phyloP scores from a whole-genome alignment of 2,329 filamentous ascomycete species.

The Podosphaera fusca region DNA sequence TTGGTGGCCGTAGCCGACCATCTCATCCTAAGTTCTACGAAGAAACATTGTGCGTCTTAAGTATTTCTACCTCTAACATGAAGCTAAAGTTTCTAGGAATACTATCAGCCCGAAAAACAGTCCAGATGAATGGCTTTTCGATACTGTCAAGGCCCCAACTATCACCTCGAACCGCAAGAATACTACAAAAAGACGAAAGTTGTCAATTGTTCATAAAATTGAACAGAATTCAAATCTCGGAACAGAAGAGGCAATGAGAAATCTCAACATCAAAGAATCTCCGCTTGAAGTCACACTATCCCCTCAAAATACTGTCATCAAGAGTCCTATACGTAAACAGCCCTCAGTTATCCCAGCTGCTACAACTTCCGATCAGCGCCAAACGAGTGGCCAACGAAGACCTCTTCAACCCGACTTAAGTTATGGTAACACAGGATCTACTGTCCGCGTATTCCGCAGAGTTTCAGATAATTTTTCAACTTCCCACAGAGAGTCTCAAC shows the following conservation, averaged over 20 bases:
- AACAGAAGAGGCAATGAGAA: constrained; percentile 35
- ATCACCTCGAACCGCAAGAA: constrained; percentile 29
- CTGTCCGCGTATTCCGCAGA: constrained; percentile 73
- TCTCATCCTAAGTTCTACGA: constrained; percentile 72
- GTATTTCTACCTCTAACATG: not conserved
- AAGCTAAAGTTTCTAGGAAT: constrained; percentile 22
- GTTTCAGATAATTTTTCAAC: constrained; percentile 43
- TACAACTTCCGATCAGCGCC: constrained; percentile 11
- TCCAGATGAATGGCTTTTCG: constrained; percentile 83
- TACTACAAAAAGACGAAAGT: constrained; percentile 28
- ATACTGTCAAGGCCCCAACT: constrained; percentile 59
- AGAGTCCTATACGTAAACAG: constrained; percentile 25
- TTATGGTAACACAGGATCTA: constrained; percentile 82
- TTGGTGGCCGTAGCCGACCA: constrained; percentile 45
- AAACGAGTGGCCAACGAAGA: constrained; percentile 28
- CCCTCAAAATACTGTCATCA: constrained; percentile 31
- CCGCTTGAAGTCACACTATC: constrained; percentile 34
- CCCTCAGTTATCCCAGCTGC: constrained; percentile 18
- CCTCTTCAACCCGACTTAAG: constrained; percentile 76
- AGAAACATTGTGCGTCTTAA: constrained; percentile 45
- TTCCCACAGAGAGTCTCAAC: constrained; percentile 10
- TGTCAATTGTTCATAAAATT: constrained; percentile 30
- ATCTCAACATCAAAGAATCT: constrained; percentile 36
- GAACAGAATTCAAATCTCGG: constrained; percentile 11
- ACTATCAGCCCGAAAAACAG: constrained; percentile 43